Base-by-base conservation (phyloP, 495 filamentous ascomycete genomes). In the Xylaria nigripes region DNA sequence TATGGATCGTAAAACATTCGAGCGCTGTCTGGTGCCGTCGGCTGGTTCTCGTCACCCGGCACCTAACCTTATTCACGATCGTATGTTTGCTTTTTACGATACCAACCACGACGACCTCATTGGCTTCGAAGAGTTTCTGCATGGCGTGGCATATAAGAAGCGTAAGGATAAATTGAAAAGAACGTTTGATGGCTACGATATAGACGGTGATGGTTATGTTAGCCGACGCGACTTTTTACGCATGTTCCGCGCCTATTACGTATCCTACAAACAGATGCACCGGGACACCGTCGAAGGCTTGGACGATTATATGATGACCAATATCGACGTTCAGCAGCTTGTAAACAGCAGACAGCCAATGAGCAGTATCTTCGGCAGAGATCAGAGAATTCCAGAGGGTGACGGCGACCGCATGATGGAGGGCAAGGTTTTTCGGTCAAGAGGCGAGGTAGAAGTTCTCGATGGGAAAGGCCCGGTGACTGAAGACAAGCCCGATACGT, bases 11-110 rank as follows among this genome's bases (percentile, higher is more conserved):
- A 84, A 84, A 62, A 93, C 88, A 0, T 97, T 98, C 69, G 86
- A 95, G 62, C 84, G 86, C 51, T 93, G 89, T 57, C 85, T 98
- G 52, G 80, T 93, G 1, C 92, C 90, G 1, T 86, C 86, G 34
- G 85, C 83, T 3, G 83, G 86, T n/a, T 78, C 81, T 54, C 77
- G 84, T 27, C 84, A 86, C 13, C 81, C 85, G 9, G 78, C 86
- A 5, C 89, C 92, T 5, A 96, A 92, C 68, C 76, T 96, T 2
- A 86, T 97, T 41, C 91, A 95, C 61, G 91, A 97, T 70, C 86
- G 93, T 51, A 87, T 95, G 80, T 99, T 99, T 70, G 81, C 86
- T 29, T 96, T 96, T 67, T 99, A 95, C 67, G 94, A 97, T 62
- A 86, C 83, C 38, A 89, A 97, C 62, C 76, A 81, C 29, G 87